Percentiles rank a stretch among this genome's conserved stretches.
These are phyloP conservation scores for Starmerella bombi DNA, from an alignment of 805 yeast genomes.

Conservation along the genomic window DNA sequence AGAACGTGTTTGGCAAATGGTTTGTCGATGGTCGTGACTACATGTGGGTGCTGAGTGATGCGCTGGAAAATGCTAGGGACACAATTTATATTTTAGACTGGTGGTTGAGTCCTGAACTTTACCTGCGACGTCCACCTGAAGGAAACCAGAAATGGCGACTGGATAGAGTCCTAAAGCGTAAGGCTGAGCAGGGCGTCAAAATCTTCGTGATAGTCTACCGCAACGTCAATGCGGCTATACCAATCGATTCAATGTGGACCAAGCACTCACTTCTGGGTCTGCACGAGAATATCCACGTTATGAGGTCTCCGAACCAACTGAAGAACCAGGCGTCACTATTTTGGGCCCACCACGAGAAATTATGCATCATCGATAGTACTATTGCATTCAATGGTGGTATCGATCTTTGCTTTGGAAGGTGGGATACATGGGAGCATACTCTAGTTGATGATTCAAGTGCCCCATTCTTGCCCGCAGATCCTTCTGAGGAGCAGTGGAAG, in stretches of 20 bases:
- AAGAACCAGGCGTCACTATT: conserved; percentile 73
- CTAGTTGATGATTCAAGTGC: conserved; percentile 54
- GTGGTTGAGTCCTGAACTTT: conserved; percentile 96
- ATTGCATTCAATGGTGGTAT: conserved; percentile 90
- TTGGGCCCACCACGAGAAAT: conserved; percentile 98
- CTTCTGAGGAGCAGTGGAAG: conserved; percentile 29
- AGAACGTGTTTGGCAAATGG: conserved; percentile 85
- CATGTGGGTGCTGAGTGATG: conserved; percentile 90
- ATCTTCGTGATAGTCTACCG: conserved; percentile 83
- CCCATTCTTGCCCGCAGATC: conserved; percentile 27
- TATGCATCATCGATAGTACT: conserved; percentile 74
- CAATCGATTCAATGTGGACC: conserved; percentile 87
- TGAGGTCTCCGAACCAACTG: conserved; percentile 91
- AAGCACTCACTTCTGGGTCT: conserved; percentile 81
- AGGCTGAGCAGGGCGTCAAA: conserved; percentile 91
- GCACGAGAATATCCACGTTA: conserved; percentile 74
- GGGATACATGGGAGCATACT: conserved; percentile 92
- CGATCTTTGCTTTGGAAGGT: conserved; percentile 90
- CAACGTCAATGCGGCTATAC: conserved; percentile 85
- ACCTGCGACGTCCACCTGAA: conserved; percentile 83
- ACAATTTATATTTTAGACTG: conserved; percentile 92
- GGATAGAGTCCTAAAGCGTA: conserved; percentile 73
- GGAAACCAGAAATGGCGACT: conserved; percentile 91
- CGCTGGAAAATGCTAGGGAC: conserved; percentile 85
- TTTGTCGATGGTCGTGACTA: conserved; percentile 94